Evolutionary conservation across 225 moss, liverwort and hornwort species (phyloP), one percentile per base, ranked within the genome.

Genomic region (Pseudisothecium myosuroides): DNA sequence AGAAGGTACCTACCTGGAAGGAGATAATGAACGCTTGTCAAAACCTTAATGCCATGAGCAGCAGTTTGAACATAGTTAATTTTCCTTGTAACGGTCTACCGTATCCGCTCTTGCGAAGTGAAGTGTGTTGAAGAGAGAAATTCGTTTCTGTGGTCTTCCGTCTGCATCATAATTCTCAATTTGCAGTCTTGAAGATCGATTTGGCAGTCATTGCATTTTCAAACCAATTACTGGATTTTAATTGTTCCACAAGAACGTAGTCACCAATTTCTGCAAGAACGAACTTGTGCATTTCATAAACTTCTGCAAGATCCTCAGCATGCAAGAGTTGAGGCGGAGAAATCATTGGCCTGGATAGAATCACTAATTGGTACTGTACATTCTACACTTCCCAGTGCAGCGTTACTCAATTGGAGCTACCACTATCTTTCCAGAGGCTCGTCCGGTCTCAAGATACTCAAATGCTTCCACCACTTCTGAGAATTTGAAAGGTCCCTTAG

Each of bases 361-460:
- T 82, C 71, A 64, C 72, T 31, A 15, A 62, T 32, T 49, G 74
- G 13, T 75, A 88, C 41, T 85, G 88, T 88, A 91, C 88, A 85
- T 34, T 89, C 79, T 73, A 77, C 56, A 78, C 49, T 84, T 43
- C 54, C 55, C 73, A 73, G 76, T 52, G 73, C 63, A 58, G 84
- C 22, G 37, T 73, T 52, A 54, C 72, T 90, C 92, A 71, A 94
- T 90, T 41, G 94, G 94, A 59, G 87, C 88, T 49, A 97, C 75
- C 49, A 97, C 96, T 64, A 97, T 59, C 90, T 98, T 98, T 83
- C 98, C 98, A 76, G 88, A 93, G 64, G 97, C 94, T 50, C 94
- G 94, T 50, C 98, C 96, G 21, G 92, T 89, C 76, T 98, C 96
- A 23, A 98, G 89, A 89, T 97, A 95, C 49, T 87, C 94, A 89